Evolutionary conservation across 2,329 filamentous ascomycete species (phyloP), one percentile per base, ranked within the genome.

Genomic region (Pseudovirgaria hyperparasitica): DNA sequence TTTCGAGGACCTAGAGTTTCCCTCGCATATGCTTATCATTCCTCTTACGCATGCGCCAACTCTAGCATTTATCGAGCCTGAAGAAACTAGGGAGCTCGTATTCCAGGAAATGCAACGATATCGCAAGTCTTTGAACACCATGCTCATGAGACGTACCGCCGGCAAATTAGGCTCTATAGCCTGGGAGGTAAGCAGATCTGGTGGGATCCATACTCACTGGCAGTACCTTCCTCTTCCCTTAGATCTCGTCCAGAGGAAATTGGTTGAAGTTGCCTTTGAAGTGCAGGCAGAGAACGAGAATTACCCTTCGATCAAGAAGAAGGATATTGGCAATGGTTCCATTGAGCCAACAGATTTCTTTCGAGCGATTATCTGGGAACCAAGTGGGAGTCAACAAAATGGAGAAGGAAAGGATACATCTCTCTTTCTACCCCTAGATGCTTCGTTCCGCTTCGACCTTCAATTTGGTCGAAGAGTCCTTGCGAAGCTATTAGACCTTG

Each of bases 161-260:
- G 51, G 68, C 35, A 67, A 68, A 36, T 71, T 94, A 1, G 90
- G 87, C 10, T 71, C 76, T 3, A 79, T 96, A 2, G 90, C 84
- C 0, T 98, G 84, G 74, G 90, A 96, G 56, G 86, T 98, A 42
- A 87, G 76, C 47, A 76, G 85, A 26, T 65, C 65, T 4, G 70
- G 70, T 27, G 84, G 90, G 29, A 75, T 96, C 30, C 90, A 98
- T 49, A 67, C 77, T 2, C 87, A 96, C 46, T 94, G 86, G 90
- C 92, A 98, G 54, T 79, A 92, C 40, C 60, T 96, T 16, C 84
- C 90, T 1, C 63, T 92, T 1, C 70, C 79, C 0, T 61, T 68
- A 0, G 65, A 78, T 7, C 59, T 82, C 23, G 68, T 93, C 26
- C 60, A 57, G 12, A 72, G 73, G 24, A 80, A 81, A 0, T 63